These are phyloP conservation scores for Lichtheimia corymbifera DNA, from an alignment of 371 early-diverging fungal species.

Conservation along the genomic window DNA sequence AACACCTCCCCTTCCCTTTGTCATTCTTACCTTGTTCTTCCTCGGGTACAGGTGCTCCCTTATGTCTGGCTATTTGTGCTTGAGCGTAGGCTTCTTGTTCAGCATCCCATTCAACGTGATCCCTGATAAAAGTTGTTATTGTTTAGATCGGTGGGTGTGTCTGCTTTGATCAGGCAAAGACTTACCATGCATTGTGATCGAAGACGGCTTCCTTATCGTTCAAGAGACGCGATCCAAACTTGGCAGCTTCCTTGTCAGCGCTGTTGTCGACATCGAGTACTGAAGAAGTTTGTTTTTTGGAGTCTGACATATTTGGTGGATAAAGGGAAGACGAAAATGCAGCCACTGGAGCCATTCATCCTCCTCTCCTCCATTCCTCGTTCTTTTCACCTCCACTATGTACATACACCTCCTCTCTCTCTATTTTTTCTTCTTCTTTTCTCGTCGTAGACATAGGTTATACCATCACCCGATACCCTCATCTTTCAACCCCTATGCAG, in stretches of 20 bases:
- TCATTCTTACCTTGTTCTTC: slow-evolving; percentile 41
- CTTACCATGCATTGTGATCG: slow-evolving; percentile 80
- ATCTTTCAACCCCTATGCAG: neutral
- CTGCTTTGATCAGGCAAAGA: neutral
- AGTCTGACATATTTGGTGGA: slow-evolving; percentile 1
- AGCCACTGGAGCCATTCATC: neutral
- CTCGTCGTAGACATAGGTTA: no score
- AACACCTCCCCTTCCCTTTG: neutral
- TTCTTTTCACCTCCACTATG: neutral
- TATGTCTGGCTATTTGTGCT: slow-evolving; percentile 36
- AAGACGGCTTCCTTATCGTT: slow-evolving; percentile 66
- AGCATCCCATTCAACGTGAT: slow-evolving; percentile 80
- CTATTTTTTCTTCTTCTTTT: slow-evolving; percentile 2
- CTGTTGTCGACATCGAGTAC: slow-evolving; percentile 27
- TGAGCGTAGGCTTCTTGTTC: slow-evolving; percentile 66
- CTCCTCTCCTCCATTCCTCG: neutral
- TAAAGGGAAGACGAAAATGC: neutral
- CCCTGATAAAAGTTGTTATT: slow-evolving; percentile 47
- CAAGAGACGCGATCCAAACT: slow-evolving; percentile 71
- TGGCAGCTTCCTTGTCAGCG: slow-evolving; percentile 11
- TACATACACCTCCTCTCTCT: slow-evolving; percentile 2
- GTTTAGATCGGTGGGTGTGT: neutral
- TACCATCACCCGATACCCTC: neutral
- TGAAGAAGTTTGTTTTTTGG: slow-evolving; percentile 43
- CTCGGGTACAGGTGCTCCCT: slow-evolving; percentile 45